Evolutionary conservation across 768 basidiomycete genomes (phyloP).

Genomic region (Calocera cornea): DNA sequence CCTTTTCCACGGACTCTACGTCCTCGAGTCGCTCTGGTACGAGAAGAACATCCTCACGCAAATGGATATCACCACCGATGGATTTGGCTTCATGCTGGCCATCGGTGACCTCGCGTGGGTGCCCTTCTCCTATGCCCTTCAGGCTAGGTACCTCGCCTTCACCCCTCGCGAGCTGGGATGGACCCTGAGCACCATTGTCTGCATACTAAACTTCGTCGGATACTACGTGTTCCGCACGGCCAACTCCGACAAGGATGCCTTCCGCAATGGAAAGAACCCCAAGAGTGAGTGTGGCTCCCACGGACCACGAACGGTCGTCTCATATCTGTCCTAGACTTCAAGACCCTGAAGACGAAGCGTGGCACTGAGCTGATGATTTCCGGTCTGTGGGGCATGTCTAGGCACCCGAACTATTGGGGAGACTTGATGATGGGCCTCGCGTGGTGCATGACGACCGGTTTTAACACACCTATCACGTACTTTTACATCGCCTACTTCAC

Average conservation of each 20-base stretch:
- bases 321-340: constrained; percentile 40
- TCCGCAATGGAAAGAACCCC: constrained; percentile 83
- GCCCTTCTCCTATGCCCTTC: constrained; percentile 84
- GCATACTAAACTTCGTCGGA: constrained; percentile 54
- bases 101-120: constrained; percentile 89
- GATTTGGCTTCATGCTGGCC: constrained; percentile 96
- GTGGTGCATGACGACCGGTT: constrained; percentile 88
- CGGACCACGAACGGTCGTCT: not conserved
- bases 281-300: constrained; percentile 49
- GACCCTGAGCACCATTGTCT: constrained; percentile 39
- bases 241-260: constrained; percentile 92
- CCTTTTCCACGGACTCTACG: constrained; percentile 76
- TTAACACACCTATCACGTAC: constrained; percentile 86
- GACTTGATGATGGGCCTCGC: constrained; percentile 81
- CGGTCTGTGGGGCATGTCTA: constrained; percentile 93
- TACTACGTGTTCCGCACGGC: constrained; percentile 83
- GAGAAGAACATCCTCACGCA: constrained; percentile 88
- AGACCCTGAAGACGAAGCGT: constrained; percentile 63
- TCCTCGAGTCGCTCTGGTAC: constrained; percentile 74
- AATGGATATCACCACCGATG: constrained; percentile 96
- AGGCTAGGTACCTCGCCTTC: constrained; percentile 92
- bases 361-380: constrained; percentile 86
- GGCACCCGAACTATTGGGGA: constrained; percentile 86
- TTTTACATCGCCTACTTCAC: constrained; percentile 87
- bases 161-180: constrained; percentile 64